Percentiles rank a stretch among this genome's conserved stretches.
These are phyloP conservation scores for Middelhovenomyces tepae DNA, from an alignment of 805 yeast genomes.

Conservation along the genomic window DNA sequence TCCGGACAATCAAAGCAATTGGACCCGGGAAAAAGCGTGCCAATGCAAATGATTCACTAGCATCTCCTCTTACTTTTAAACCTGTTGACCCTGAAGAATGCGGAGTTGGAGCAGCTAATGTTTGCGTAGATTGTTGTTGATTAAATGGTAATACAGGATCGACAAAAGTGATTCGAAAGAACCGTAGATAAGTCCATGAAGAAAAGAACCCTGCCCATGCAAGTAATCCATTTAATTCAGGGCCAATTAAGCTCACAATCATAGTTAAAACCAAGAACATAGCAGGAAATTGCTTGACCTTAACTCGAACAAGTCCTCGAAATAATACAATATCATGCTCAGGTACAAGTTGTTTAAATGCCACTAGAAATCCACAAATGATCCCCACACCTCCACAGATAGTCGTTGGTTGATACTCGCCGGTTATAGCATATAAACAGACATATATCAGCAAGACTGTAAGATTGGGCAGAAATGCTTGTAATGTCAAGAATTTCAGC, in stretches of 20 bases:
- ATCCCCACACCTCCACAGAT: conserved; percentile 45
- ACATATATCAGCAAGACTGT: conserved; percentile 22
- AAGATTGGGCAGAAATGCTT: conserved; percentile 31
- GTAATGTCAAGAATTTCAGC: conserved; percentile 36
- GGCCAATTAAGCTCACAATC: too few species aligned
- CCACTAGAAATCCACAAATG: conserved; percentile 49
- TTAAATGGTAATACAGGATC: conserved; percentile 46
- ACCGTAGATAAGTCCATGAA: conserved; percentile 72
- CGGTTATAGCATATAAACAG: neutral
- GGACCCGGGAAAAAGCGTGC: conserved; percentile 75
- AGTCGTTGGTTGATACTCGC: conserved; percentile 13
- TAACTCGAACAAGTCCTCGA: conserved; percentile 38
- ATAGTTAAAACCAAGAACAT: conserved; percentile 25
- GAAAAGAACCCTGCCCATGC: conserved; percentile 44
- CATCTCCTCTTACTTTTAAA: conserved; percentile 59
- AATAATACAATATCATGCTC: conserved; percentile 47
- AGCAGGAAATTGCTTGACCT: conserved; percentile 33
- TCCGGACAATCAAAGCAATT: conserved; percentile 41
- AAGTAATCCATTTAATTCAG: conserved; percentile 1
- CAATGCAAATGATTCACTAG: conserved; percentile 79
- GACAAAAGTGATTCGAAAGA: conserved; percentile 50
- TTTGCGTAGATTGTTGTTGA: conserved; percentile 5
- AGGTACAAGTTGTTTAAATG: conserved; percentile 56
- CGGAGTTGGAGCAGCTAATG: conserved; percentile 7
- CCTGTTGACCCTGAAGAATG: conserved; percentile 13